Evolutionary conservation across 768 basidiomycete species (phyloP).

Genomic region (Podaxis sp.): DNA sequence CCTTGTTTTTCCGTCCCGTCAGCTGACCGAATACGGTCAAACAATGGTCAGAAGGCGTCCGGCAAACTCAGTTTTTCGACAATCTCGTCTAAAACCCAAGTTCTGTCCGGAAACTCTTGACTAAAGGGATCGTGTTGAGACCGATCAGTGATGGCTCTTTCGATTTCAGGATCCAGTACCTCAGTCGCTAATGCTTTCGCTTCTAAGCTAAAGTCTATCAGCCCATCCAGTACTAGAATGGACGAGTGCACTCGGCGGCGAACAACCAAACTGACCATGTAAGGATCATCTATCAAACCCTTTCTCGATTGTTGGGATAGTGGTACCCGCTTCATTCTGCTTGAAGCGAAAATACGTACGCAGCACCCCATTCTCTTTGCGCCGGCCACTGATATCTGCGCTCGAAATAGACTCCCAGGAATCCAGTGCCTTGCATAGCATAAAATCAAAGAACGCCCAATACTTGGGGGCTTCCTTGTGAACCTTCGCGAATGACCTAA

Average conservation of each 20-base stretch:
- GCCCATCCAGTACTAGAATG: background rate
- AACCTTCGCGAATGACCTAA: slow-evolving; percentile 4
- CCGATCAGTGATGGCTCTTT: background rate
- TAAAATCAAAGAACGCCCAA: slow-evolving; percentile 15
- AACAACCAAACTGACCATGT: no score
- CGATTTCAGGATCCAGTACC: background rate
- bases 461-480: slow-evolving; percentile 11
- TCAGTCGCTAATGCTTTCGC: background rate
- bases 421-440: slow-evolving; percentile 17
- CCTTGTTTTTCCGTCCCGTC: background rate
- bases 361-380: background rate
- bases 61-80: no score
- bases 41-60: no score
- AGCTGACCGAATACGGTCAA: background rate
- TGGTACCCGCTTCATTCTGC: background rate
- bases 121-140: background rate
- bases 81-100: background rate
- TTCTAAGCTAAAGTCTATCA: background rate
- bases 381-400: background rate
- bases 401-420: slow-evolving; percentile 11
- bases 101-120: background rate
- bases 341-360: background rate
- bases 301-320: background rate
- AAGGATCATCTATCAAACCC: background rate
- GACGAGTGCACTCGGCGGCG: background rate